These are phyloP conservation scores for Hygrophoropsis aurantiaca DNA, from an alignment of 768 basidiomycete species.

Conservation along the genomic window DNA sequence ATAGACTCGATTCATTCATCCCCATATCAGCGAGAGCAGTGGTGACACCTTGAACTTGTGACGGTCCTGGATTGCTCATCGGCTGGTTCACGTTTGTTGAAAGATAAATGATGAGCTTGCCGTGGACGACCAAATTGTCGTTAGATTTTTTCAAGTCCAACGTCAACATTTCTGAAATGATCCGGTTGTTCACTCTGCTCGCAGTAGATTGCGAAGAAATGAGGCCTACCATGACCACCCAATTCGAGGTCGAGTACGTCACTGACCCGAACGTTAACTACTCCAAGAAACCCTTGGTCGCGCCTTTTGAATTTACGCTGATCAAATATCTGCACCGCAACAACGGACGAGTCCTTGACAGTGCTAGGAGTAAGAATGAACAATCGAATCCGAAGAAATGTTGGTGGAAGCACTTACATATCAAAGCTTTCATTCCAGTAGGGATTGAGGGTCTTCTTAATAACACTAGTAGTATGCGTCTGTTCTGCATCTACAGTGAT, in stretches of 20 bases:
- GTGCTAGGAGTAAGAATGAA: constrained; percentile 48
- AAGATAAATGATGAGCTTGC: constrained; percentile 94
- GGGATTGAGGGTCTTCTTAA: constrained; percentile 92
- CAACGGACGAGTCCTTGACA: constrained; percentile 96
- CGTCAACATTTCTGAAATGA: constrained; percentile 93
- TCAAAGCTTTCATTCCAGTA: constrained; percentile 99
- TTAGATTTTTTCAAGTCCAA: constrained; percentile 98
- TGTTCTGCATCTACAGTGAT: constrained; percentile 98
- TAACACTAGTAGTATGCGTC: constrained; percentile 94
- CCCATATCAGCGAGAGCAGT: constrained; percentile 62
- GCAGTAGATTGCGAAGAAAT: constrained; percentile 2
- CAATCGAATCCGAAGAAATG: not conserved
- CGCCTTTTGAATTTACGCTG: constrained; percentile 98
- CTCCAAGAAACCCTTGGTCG: constrained; percentile 97
- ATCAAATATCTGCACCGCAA: constrained; percentile 98
- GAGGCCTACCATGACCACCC: constrained; percentile 83
- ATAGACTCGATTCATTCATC: constrained; percentile 56
- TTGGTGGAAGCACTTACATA: constrained; percentile 56
- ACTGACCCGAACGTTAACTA: constrained; percentile 91
- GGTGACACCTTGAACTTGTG: constrained; percentile 60
- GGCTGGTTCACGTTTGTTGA: constrained; percentile 88
- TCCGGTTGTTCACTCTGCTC: too few relatives aligned
- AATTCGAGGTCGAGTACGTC: constrained; percentile 90
- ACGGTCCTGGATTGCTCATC: constrained; percentile 81
- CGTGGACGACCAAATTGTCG: constrained; percentile 96